Base-by-base conservation (phyloP, 495 filamentous ascomycete genomes). In the Thozetella sp. region DNA sequence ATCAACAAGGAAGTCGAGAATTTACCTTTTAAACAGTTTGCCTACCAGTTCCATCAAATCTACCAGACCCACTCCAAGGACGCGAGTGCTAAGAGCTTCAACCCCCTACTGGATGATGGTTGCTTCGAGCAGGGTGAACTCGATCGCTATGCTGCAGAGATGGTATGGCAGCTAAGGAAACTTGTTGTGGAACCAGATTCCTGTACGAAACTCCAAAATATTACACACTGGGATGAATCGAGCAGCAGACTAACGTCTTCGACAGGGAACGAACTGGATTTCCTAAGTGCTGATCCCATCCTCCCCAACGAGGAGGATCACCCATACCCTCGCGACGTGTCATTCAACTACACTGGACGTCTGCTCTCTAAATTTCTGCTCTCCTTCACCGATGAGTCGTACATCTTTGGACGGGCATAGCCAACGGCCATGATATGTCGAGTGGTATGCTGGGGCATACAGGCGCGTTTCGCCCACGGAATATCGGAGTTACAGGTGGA, bases 11-110 rank as follows among this genome's bases (percentile, higher is more conserved):
- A 76, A 53, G 68, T 84, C 25, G 80, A 84, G 46, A 80, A 82
- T 57, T 64, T 80, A 62, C 80, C 80, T 2, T 84, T 83, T 58
- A 73, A 73, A 54, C 78, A 81, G 71, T 80, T 80, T 56, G 79
- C 74, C 12, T 78, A 77, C 53, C 77, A 81, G 59, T 84, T 84
- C 58, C 81, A 84, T 63, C 77, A 82, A 58, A 74, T 83, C 48
- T 84, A 83, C 57, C 76, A 78, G 69, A 79, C 80, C 17, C 76
- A 80, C 51, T 71, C 66, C 52, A 65, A 76, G 27, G 79, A 82
- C 51, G 71, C 70, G 0, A 69, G 67, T 20, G 60, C 67, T 12
- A 72, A 72, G 65, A 69, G 74, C 25, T 81, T 80, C 59, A 81
- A 81, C 54, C 78, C 78, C 19, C 65, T 81, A 2, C 43, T 72